Conservation (phyloP, 2,329 filamentous ascomycete genomes). For the Pyrenochaeta sp. region DNA sequence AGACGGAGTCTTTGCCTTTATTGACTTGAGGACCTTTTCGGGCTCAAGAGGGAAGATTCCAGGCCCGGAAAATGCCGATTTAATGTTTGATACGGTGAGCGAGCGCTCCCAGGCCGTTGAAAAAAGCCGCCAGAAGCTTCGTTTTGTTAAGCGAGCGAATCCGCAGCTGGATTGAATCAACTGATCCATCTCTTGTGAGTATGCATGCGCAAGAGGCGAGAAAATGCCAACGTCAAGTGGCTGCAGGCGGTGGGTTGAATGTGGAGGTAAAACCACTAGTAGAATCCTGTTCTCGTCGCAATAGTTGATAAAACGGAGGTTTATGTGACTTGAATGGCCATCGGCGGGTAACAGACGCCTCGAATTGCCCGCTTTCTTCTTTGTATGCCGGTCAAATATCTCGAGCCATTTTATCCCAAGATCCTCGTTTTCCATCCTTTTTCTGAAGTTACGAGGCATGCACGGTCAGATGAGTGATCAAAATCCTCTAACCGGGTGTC, state of each 20-base stretch:
- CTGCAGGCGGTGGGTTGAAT: conserved; percentile 52
- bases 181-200: conserved; percentile 36
- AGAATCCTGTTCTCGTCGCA: conserved; percentile 22
- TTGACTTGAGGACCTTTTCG: no score
- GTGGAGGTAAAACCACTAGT: conserved; percentile 45
- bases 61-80: no score
- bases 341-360: conserved; percentile 38
- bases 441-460: not conserved
- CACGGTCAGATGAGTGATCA: not conserved
- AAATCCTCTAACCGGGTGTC: not conserved
- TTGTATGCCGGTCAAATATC: conserved; percentile 3
- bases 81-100: no score
- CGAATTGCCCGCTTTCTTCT: conserved; percentile 4
- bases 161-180: conserved; percentile 5
- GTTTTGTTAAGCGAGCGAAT: conserved; percentile 5
- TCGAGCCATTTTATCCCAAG: not conserved
- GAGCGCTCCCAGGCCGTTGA: not conserved
- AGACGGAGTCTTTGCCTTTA: not conserved
- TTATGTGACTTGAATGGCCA: conserved; percentile 47
- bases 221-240: conserved; percentile 53
- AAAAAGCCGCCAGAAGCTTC: conserved; percentile 9
- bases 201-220: conserved; percentile 43
- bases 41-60: no score
- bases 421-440: not conserved
- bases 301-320: conserved; percentile 45